Percentiles rank a stretch among this genome's conserved stretches.
phyloP scores from a whole-genome alignment of 768 basidiomycete genomes.

The Dioszegia aurantiaca region DNA sequence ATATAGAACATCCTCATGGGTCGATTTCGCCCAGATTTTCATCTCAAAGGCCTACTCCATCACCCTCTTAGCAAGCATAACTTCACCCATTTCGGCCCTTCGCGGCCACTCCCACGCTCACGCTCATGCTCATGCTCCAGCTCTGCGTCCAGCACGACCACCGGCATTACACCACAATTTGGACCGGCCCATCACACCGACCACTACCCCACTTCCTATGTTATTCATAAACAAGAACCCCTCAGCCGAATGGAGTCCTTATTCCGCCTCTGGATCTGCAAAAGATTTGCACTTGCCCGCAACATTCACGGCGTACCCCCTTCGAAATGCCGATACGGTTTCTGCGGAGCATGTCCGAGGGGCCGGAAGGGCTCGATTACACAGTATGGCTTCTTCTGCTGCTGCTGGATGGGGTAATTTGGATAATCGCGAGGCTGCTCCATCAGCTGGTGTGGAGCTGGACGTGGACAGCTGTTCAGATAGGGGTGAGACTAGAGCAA shows the following conservation, averaged over 20 bases:
- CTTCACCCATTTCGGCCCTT: slow-evolving; percentile 13
- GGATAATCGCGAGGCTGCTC: not conserved
- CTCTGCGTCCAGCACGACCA: too few relatives aligned
- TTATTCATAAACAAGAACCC: slow-evolving; percentile 14
- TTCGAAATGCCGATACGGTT: slow-evolving; percentile 1
- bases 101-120: slow-evolving; percentile 1
- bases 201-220: slow-evolving; percentile 4
- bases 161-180: too few relatives aligned
- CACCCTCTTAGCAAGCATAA: slow-evolving; percentile 20
- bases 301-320: too few relatives aligned
- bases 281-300: too few relatives aligned
- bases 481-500: too few relatives aligned
- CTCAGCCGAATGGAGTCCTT: slow-evolving; percentile 1
- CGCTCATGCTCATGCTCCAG: not conserved
- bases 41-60: slow-evolving; percentile 31
- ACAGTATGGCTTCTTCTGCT: not conserved
- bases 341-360: not conserved
- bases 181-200: not conserved
- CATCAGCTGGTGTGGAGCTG: not conserved
- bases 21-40: slow-evolving; percentile 31
- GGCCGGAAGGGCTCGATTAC: not conserved
- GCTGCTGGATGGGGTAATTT: not conserved
- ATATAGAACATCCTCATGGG: slow-evolving; percentile 19
- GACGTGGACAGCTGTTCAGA: not conserved
- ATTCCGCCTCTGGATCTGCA: not conserved